phyloP scores from a whole-genome alignment of 1,139 yeast species.

The Scheffersomyces illinoinensis region DNA sequence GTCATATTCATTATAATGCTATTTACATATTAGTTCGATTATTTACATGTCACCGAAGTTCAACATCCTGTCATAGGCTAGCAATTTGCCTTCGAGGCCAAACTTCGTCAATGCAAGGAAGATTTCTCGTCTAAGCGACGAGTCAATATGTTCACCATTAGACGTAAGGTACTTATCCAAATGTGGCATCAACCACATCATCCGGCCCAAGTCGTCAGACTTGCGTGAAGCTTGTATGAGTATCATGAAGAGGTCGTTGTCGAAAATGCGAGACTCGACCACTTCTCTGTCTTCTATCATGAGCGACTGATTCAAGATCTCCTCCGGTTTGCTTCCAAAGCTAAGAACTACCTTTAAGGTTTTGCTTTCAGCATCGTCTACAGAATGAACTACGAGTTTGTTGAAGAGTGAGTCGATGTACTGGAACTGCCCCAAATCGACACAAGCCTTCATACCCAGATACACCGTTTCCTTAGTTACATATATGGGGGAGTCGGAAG shows the following conservation, averaged over 20 bases:
- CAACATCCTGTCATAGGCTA: slow-evolving; percentile 11
- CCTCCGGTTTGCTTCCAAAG: slow-evolving; percentile 12
- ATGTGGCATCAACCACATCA: slow-evolving; percentile 42
- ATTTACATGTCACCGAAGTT: slow-evolving; percentile 1
- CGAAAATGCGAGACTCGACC: slow-evolving; percentile 17
- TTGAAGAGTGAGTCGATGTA: slow-evolving; percentile 36
- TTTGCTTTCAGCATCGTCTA: slow-evolving; percentile 13
- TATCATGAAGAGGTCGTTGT: slow-evolving; percentile 25
- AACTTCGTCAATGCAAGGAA: slow-evolving; percentile 12
- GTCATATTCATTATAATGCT: background rate
- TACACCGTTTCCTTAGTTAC: slow-evolving; percentile 19
- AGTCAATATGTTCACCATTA: background rate
- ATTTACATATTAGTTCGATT: background rate
- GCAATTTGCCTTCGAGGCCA: slow-evolving; percentile 17
- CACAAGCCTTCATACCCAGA: slow-evolving; percentile 31
- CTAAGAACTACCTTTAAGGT: slow-evolving; percentile 15
- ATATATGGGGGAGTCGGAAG: slow-evolving; percentile 14
- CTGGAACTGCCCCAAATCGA: slow-evolving; percentile 25
- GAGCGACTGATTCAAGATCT: slow-evolving; percentile 1
- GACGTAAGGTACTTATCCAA: slow-evolving; percentile 29
- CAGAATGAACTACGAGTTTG: slow-evolving; percentile 34
- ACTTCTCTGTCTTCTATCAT: background rate
- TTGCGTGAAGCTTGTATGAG: slow-evolving; percentile 26
- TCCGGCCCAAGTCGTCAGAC: slow-evolving; percentile 36
- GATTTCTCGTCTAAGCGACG: slow-evolving; percentile 8